These are phyloP conservation scores for Tardiomyces digboiensis DNA, from an alignment of 1,139 yeast species.

Conservation along the genomic window DNA sequence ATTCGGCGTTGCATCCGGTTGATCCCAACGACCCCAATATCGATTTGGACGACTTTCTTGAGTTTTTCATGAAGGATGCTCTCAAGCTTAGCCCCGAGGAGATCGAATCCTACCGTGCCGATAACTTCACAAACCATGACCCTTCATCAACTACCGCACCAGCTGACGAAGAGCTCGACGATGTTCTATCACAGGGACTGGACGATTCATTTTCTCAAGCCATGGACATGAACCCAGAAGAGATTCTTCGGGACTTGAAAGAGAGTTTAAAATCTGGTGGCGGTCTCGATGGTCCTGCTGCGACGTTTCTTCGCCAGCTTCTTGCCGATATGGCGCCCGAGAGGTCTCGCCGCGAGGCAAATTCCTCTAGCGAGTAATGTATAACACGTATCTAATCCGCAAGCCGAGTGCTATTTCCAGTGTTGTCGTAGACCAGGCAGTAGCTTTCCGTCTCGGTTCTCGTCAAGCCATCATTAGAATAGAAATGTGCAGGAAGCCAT, in stretches of 20 bases:
- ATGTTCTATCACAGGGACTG: not conserved
- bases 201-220: not conserved
- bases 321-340: not conserved
- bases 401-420: too few relatives aligned
- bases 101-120: conserved; percentile 25
- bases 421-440: too few relatives aligned
- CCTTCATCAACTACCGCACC: too few relatives aligned
- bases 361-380: too few relatives aligned
- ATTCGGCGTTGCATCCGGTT: not conserved
- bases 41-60: conserved; percentile 57
- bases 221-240: not conserved
- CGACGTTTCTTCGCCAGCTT: not conserved
- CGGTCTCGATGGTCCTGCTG: not conserved
- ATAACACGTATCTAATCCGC: too few relatives aligned
- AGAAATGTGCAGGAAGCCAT: conserved; percentile 63
- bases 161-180: conserved; percentile 4
- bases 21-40: conserved; percentile 28
- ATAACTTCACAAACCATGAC: conserved; percentile 1
- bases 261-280: not conserved
- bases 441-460: too few relatives aligned
- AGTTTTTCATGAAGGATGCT: conserved; percentile 45
- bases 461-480: not conserved
- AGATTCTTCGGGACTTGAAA: not conserved
- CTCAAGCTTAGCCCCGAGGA: conserved; percentile 35
- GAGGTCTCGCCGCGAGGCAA: too few relatives aligned